Conservation (phyloP, 495 filamentous ascomycete species). For the Hyaloscypha variabilis region DNA sequence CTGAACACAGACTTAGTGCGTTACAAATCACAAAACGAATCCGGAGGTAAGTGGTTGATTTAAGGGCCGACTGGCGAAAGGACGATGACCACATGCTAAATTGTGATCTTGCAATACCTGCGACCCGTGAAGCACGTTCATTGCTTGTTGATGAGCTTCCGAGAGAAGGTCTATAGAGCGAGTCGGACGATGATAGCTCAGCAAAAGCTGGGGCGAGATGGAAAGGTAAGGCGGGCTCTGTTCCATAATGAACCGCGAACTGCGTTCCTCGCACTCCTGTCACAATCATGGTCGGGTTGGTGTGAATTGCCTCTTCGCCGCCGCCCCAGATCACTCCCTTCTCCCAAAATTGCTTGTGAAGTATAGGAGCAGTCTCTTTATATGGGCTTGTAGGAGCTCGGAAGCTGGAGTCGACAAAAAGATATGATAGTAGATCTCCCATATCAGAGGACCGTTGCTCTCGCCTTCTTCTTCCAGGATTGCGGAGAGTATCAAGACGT, state of each 20-base stretch:
- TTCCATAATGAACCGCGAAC: slow-evolving; percentile 43
- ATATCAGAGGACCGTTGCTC: slow-evolving; percentile 37
- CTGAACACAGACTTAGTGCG: slow-evolving; percentile 47
- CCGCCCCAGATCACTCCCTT: slow-evolving; percentile 24
- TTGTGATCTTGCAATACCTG: slow-evolving; percentile 31
- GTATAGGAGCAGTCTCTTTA: slow-evolving; percentile 36
- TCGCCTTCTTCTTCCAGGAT: slow-evolving; percentile 40
- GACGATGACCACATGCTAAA: slow-evolving; percentile 36
- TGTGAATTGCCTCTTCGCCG: neutral
- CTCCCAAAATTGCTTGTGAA: slow-evolving; percentile 40
- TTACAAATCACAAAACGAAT: slow-evolving; percentile 49
- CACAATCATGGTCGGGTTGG: neutral
- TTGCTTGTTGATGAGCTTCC: slow-evolving; percentile 7
- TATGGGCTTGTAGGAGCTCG: slow-evolving; percentile 39
- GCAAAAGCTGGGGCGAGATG: slow-evolving; percentile 41
- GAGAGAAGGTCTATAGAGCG: slow-evolving; percentile 13
- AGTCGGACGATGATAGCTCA: slow-evolving; percentile 26
- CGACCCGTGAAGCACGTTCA: too few relatives aligned
- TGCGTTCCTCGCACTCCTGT: neutral
- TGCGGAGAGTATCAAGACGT: slow-evolving; percentile 51
- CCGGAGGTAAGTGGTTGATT: slow-evolving; percentile 31
- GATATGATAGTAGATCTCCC: slow-evolving; percentile 59
- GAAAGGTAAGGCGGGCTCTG: slow-evolving; percentile 48
- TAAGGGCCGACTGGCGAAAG: slow-evolving; percentile 31
- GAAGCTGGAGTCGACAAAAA: slow-evolving; percentile 43